phyloP scores from a whole-genome alignment of 345 rosid genomes.

The Brassica rapa region DNA sequence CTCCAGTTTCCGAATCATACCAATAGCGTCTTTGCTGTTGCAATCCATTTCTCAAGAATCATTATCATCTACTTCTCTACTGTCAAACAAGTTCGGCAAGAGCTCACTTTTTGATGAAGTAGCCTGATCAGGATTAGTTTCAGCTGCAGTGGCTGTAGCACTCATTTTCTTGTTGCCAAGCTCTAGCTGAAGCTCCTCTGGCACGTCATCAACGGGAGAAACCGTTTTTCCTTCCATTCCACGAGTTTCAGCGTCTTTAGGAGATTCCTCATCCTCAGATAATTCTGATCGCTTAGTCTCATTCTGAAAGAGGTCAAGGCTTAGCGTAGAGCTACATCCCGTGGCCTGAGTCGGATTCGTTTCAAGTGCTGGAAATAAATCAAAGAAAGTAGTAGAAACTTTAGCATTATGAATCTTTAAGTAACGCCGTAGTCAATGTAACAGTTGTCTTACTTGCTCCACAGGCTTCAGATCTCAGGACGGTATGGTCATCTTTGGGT shows the following conservation, averaged over 20 bases:
- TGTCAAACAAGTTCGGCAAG: conserved; percentile 3
- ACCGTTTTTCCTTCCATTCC: conserved; percentile 37
- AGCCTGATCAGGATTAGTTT: conserved; percentile 14
- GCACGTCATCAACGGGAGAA: conserved; percentile 38
- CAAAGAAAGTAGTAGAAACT: conserved; percentile 31
- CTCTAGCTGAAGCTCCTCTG: conserved; percentile 44
- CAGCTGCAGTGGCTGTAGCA: conserved; percentile 19
- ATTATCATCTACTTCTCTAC: neutral
- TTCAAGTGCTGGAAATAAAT: conserved; percentile 34
- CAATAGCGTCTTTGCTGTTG: conserved; percentile 27
- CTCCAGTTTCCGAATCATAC: conserved; percentile 17
- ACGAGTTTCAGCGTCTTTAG: conserved; percentile 28
- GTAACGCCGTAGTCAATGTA: conserved; percentile 15
- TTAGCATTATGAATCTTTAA: conserved; percentile 37
- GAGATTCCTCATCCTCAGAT: conserved; percentile 30
- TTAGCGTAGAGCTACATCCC: conserved; percentile 36
- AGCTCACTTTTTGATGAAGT: conserved; percentile 27
- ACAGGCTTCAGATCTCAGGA: conserved; percentile 21
- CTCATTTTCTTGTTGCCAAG: conserved; percentile 37
- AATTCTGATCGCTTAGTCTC: conserved; percentile 19
- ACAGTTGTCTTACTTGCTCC: conserved; percentile 30
- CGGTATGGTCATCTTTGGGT: conserved; percentile 34
- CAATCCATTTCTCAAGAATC: conserved; percentile 34
- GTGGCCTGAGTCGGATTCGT: conserved; percentile 31
- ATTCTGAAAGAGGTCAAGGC: conserved; percentile 40